phyloP scores from a whole-genome alignment of 352 stramenopile species.

The Globisporangium iwayamae region DNA sequence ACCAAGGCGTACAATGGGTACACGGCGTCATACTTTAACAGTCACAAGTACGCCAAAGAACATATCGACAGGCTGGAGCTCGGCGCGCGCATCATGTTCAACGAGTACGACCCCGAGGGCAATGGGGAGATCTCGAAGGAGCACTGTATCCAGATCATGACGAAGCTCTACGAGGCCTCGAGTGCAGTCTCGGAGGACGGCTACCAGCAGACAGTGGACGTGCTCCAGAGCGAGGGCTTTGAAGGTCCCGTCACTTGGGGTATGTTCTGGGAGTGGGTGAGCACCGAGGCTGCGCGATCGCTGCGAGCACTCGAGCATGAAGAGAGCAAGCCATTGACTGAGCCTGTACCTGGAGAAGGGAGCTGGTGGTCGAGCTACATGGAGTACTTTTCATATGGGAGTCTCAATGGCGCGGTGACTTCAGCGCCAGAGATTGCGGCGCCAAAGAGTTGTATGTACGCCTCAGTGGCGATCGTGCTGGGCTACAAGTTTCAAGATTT shows the following conservation, averaged over 20 bases:
- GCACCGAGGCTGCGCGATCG: slow-evolving; percentile 63
- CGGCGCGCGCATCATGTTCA: slow-evolving; percentile 78
- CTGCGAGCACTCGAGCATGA: slow-evolving; percentile 63
- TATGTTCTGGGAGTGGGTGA: slow-evolving; percentile 89
- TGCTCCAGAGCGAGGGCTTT: slow-evolving; percentile 59
- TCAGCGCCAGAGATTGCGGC: slow-evolving; percentile 11
- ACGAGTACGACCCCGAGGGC: slow-evolving; percentile 69
- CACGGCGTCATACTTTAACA: slow-evolving; percentile 71
- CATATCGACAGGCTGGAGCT: slow-evolving; percentile 84
- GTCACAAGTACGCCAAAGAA: slow-evolving; percentile 72
- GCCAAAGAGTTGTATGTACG: slow-evolving; percentile 30
- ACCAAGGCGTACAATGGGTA: slow-evolving; percentile 75
- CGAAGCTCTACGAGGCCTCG: slow-evolving; percentile 72
- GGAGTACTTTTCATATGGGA: slow-evolving; percentile 30
- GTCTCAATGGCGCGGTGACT: slow-evolving; percentile 15
- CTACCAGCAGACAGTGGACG: slow-evolving; percentile 52
- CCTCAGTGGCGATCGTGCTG: slow-evolving; percentile 27
- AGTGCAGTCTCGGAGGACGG: slow-evolving; percentile 60
- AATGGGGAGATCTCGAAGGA: slow-evolving; percentile 63
- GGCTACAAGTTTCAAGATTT: slow-evolving; percentile 11
- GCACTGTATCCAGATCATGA: slow-evolving; percentile 73
- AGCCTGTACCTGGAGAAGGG: slow-evolving; percentile 31
- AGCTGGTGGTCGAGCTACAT: slow-evolving; percentile 75
- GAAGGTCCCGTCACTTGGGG: slow-evolving; percentile 71
- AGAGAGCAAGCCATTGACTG: slow-evolving; percentile 38